phyloP scores from a whole-genome alignment of 2,329 filamentous ascomycete genomes.

The Bisporella sp. region DNA sequence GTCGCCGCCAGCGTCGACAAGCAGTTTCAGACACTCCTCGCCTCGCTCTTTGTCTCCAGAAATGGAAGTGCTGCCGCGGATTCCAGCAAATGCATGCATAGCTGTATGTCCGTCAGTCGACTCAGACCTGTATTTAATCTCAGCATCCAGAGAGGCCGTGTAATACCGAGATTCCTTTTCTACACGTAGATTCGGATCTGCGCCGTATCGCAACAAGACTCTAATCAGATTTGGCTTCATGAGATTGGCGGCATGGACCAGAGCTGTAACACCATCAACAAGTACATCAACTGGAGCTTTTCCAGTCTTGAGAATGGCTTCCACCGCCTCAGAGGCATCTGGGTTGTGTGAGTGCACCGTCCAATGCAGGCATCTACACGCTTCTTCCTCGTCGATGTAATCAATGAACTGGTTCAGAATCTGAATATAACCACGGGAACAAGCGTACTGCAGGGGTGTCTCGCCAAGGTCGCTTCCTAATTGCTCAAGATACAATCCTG shows the following conservation, averaged over 20 bases:
- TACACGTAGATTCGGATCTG: neutral
- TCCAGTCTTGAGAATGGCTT: neutral
- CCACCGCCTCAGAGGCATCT: neutral
- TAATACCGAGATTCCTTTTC: neutral
- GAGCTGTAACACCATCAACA: neutral
- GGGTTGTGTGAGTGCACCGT: neutral
- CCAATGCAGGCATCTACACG: neutral
- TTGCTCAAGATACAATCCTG: neutral
- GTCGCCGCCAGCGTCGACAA: too few species aligned
- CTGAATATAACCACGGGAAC: neutral
- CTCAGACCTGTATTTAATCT: too few species aligned
- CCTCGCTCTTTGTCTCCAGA: too few species aligned
- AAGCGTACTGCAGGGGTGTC: neutral
- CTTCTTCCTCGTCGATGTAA: neutral
- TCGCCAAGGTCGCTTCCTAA: neutral
- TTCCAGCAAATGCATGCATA: neutral
- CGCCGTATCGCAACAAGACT: conserved; percentile 12
- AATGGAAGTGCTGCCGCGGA: neutral
- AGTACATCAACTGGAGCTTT: neutral
- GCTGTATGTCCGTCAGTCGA: neutral
- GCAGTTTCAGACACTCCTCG: too few species aligned
- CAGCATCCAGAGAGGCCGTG: neutral
- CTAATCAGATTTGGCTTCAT: neutral
- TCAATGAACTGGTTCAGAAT: neutral
- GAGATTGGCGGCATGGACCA: neutral